Percentiles rank a stretch among this genome's conserved stretches.
Evolutionary conservation across 1,284 basidiomycete genomes (phyloP).

Genomic region (Ceratobasidium theobromae): DNA sequence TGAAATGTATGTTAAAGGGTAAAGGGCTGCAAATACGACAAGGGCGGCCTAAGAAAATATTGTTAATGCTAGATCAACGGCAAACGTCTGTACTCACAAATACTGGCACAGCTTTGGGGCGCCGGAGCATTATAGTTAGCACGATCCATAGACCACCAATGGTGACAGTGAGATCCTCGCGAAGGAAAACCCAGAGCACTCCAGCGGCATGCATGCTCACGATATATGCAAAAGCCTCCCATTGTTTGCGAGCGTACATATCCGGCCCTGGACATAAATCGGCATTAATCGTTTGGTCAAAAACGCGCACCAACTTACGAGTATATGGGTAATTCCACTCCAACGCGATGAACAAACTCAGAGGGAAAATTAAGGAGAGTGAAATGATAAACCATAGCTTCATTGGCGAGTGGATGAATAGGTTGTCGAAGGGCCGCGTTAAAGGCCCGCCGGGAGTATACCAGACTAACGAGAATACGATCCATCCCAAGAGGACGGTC

Average conservation of each 20-base stretch:
- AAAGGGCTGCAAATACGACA: conserved; percentile 35
- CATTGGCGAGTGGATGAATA: conserved; percentile 36
- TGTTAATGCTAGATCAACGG: neutral
- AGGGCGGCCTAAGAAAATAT: conserved; percentile 1
- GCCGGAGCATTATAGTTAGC: conserved; percentile 32
- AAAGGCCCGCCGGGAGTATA: conserved; percentile 40
- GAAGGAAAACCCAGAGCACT: conserved; percentile 34
- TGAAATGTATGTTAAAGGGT: conserved; percentile 35
- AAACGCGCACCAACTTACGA: conserved; percentile 19
- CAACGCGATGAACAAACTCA: conserved; percentile 35
- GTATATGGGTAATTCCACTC: conserved; percentile 35
- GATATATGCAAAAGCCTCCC: conserved; percentile 36
- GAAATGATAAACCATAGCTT: conserved; percentile 34
- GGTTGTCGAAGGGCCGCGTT: conserved; percentile 40
- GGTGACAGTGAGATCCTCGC: conserved; percentile 33
- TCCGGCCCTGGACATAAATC: conserved; percentile 4
- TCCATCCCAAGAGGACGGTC: conserved; percentile 34
- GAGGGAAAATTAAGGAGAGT: conserved; percentile 34
- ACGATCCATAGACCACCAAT: conserved; percentile 34
- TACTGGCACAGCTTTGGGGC: conserved; percentile 35
- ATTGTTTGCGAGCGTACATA: conserved; percentile 30
- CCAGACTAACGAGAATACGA: conserved; percentile 41
- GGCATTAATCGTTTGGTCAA: neutral
- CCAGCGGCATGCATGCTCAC: conserved; percentile 35
- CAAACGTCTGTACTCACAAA: conserved; percentile 20